Percentiles rank a stretch among this genome's conserved stretches.
Conservation (phyloP, 2,329 filamentous ascomycete genomes). For the Tetracladium maxilliforme region DNA sequence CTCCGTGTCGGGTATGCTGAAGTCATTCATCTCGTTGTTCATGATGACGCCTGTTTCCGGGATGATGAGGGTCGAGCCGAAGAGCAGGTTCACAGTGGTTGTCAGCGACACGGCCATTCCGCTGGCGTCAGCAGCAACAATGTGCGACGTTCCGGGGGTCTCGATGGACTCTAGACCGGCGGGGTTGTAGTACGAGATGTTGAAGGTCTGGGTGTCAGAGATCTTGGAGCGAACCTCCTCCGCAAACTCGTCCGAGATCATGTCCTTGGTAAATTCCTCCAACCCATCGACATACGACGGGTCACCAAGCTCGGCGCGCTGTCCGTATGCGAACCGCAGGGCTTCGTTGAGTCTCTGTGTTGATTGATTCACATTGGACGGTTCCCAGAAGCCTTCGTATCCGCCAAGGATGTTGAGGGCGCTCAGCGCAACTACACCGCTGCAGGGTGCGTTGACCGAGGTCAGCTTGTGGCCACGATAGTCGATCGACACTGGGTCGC, state of each 20-base stretch:
- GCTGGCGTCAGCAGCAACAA: constrained; percentile 37
- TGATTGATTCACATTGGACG: constrained; percentile 37
- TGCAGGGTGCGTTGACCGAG: constrained; percentile 58
- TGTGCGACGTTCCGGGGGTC: constrained; percentile 32
- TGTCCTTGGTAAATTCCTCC: constrained; percentile 38
- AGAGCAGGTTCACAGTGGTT: constrained; percentile 52
- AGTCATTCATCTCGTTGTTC: constrained; percentile 51
- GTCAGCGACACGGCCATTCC: constrained; percentile 50
- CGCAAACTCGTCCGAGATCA: constrained; percentile 36
- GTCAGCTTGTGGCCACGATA: constrained; percentile 61
- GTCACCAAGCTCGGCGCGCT: constrained; percentile 47
- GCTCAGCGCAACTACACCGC: constrained; percentile 60
- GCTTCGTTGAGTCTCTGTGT: constrained; percentile 54
- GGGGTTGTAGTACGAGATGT: constrained; percentile 47
- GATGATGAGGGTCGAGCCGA: constrained; percentile 47
- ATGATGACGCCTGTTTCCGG: constrained; percentile 59
- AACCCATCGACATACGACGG: constrained; percentile 44
- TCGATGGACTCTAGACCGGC: constrained; percentile 38
- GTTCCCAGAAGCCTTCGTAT: constrained; percentile 48
- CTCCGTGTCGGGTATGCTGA: constrained; percentile 46
- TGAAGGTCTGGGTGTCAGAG: constrained; percentile 37
- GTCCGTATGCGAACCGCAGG: constrained; percentile 50
- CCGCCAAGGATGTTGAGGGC: constrained; percentile 65
- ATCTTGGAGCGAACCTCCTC: constrained; percentile 41
- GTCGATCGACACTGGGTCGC: constrained; percentile 45